These are phyloP conservation scores for Blastomyces parvus DNA, from an alignment of 2,329 filamentous ascomycete species.

Conservation along the genomic window DNA sequence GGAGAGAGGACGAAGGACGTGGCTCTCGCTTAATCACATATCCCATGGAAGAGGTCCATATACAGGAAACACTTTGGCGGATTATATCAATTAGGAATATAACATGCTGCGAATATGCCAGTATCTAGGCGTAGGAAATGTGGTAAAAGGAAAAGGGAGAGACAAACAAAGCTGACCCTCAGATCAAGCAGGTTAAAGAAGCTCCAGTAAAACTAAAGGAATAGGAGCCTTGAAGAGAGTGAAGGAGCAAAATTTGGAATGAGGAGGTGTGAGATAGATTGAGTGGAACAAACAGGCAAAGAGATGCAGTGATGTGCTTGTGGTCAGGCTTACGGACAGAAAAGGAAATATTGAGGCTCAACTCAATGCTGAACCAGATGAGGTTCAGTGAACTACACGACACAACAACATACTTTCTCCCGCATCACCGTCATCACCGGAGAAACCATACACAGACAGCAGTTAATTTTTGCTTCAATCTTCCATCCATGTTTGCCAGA, in stretches of 20 bases:
- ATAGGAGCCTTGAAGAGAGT: conserved; percentile 13
- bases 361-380: background rate
- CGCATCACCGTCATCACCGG: background rate
- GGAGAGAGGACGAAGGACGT: background rate
- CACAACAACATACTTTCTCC: background rate
- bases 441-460: background rate
- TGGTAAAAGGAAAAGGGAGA: conserved; percentile 29
- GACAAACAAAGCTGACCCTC: conserved; percentile 29
- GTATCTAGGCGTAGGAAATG: background rate
- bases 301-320: background rate
- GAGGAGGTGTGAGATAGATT: background rate
- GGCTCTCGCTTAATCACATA: background rate
- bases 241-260: background rate
- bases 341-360: conserved; percentile 1
- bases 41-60: background rate
- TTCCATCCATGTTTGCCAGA: background rate
- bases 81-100: background rate
- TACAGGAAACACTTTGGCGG: background rate
- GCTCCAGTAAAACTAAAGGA: background rate
- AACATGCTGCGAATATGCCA: background rate
- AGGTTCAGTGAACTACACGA: background rate
- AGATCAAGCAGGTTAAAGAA: conserved; percentile 21
- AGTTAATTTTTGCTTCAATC: background rate
- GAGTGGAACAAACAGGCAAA: background rate
- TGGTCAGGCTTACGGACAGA: background rate